Conservation (phyloP, 495 filamentous ascomycete genomes). For the Trichoderma asperelloides region DNA sequence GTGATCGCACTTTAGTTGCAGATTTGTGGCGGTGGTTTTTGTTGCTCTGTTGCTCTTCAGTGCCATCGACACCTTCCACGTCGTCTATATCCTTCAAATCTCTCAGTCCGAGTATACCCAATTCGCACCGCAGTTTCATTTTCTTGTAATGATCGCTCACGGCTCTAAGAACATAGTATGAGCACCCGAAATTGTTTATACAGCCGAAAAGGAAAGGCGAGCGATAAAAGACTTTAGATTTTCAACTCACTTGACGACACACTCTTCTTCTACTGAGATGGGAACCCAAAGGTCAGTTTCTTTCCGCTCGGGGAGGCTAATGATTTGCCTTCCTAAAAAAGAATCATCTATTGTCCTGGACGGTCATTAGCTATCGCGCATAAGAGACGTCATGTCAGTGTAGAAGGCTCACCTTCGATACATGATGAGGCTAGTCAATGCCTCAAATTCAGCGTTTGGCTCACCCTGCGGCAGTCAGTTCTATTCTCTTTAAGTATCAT, state of each 20-base stretch:
- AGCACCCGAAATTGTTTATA: neutral
- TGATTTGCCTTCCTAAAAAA: neutral
- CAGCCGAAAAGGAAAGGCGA: neutral
- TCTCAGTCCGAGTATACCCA: neutral
- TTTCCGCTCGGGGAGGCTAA: neutral
- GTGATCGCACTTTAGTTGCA: neutral
- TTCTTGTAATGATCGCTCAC: neutral
- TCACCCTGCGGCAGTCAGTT: neutral
- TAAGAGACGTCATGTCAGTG: neutral
- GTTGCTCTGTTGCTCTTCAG: neutral
- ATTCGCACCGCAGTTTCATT: too few species aligned
- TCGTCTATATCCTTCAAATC: neutral
- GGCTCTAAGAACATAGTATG: neutral
- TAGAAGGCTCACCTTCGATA: conserved; percentile 1
- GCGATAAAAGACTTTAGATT: neutral
- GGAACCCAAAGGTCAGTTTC: neutral
- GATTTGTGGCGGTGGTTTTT: neutral
- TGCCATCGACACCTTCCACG: neutral
- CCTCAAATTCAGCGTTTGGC: neutral
- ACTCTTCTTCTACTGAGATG: neutral
- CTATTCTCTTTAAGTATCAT: neutral
- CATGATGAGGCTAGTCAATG: conserved; percentile 1
- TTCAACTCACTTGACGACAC: neutral
- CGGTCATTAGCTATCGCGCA: neutral
- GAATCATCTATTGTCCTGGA: conserved; percentile 1